Evolutionary conservation across 2,329 filamentous ascomycete genomes (phyloP).

Genomic region (Tolypocladium pustulatum): DNA sequence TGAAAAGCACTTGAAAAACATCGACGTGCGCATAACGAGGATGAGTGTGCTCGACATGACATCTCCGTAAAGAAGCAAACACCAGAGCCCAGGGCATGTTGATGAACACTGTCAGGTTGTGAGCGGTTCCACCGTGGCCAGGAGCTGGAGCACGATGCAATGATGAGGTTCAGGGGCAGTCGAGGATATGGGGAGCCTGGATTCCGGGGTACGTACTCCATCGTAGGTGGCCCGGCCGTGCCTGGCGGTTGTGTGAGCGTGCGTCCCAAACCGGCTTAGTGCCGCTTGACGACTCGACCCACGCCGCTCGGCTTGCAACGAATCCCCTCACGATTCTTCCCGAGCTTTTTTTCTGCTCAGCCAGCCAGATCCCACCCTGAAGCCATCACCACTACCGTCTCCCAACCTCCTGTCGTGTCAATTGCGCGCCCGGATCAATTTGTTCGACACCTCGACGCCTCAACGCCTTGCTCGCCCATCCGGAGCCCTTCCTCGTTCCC

Average conservation of each 20-base stretch:
- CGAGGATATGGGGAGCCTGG: background rate
- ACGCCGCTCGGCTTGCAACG: background rate
- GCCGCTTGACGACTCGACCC: conserved; percentile 1
- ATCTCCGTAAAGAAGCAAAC: background rate
- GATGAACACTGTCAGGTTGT: too few relatives aligned
- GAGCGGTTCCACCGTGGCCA: background rate
- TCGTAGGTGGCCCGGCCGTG: background rate
- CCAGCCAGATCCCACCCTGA: conserved; percentile 13
- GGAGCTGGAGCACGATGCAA: background rate
- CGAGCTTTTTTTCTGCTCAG: conserved; percentile 38
- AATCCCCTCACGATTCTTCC: conserved; percentile 29
- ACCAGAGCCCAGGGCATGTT: background rate
- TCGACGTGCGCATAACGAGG: background rate
- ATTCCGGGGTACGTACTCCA: background rate
- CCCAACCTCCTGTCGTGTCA: conserved; percentile 21
- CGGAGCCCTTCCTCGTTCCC: background rate
- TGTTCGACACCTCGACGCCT: background rate
- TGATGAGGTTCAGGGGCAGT: background rate
- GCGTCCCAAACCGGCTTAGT: conserved; percentile 20
- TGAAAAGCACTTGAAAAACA: background rate
- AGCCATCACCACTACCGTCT: conserved; percentile 7
- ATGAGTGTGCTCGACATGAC: background rate
- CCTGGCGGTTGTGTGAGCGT: background rate
- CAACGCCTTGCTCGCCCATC: background rate
- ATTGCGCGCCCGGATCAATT: conserved; percentile 19